Base-by-base conservation (phyloP, 805 yeast genomes). In the Pichia manshurica region DNA sequence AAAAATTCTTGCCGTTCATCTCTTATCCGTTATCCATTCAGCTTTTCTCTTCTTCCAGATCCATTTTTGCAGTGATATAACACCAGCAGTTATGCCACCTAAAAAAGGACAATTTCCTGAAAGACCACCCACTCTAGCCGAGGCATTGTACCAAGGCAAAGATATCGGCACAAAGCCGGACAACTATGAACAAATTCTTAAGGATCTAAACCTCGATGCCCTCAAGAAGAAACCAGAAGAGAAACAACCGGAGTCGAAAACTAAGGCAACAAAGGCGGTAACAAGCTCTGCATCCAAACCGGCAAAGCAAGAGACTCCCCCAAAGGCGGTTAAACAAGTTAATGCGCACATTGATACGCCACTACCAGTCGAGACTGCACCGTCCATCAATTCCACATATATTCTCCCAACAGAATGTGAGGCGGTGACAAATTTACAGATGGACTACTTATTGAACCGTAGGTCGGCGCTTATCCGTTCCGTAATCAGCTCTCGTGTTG, bases 341-440 rank as follows among this genome's bases (percentile, higher is more conserved):
- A 42, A 46, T 23, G 47, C 42, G 2, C 39, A 33, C 35, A 48
- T 53, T 3, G 44, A 39, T 21, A 16, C 39, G 15, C 87, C 89
- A 6, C 63, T 85, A 46, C 76, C 79, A 49, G 63, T 57, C 0
- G 67, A 71, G 32, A 73, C 72, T 0, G 75, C 79, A 15, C 70
- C 87, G 10, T 75, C 76, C 1, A 75, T 85, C 34, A 67, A 63
- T 40, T 68, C 78, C 33, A 57, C 75, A 0, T 61, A 64, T 2
- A 67, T 86, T 44, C 69, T 67, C 6, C 90, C 90, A 1, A 78
- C 75, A 28, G 69, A 72, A 36, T 70, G 83, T 1, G 75, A 77
- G 39, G 85, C 85, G 10, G 77, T 82, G 1, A 58, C 82, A 46
- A 80, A 78, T 48, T 64, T 84, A 50, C 78, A 82, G 28, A 79